Evolutionary conservation across 257 asterid genomes (phyloP).

Genomic region (Jacaranda mimosifolia): DNA sequence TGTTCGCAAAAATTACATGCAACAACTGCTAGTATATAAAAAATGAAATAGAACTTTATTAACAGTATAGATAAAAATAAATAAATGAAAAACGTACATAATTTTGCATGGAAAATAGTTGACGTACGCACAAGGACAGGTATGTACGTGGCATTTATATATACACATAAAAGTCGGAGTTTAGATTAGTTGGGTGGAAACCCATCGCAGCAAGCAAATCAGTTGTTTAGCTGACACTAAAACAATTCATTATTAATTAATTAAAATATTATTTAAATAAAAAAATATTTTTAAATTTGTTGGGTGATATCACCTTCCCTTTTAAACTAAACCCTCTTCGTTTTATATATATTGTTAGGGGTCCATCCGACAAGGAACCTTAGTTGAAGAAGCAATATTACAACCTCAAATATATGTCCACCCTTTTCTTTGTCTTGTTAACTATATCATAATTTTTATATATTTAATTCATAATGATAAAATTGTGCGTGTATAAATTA

Average conservation of each 20-base stretch:
- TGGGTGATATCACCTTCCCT: conserved; percentile 51
- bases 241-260: conserved; percentile 36
- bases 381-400: conserved; percentile 48
- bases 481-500: too few species aligned
- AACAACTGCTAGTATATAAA: too few species aligned
- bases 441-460: not conserved
- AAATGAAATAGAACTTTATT: too few species aligned
- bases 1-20: too few species aligned
- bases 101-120: conserved; percentile 37
- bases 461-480: not conserved
- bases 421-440: conserved; percentile 19
- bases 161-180: conserved; percentile 38
- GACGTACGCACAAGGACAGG: conserved; percentile 1
- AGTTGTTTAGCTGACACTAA: conserved; percentile 66
- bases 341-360: conserved; percentile 41
- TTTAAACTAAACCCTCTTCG: conserved; percentile 40
- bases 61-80: not conserved
- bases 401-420: conserved; percentile 26
- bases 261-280: not conserved
- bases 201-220: conserved; percentile 69
- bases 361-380: conserved; percentile 47
- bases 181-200: conserved; percentile 60
- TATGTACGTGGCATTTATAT: conserved; percentile 23
- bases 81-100: not conserved
- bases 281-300: not conserved